A percentile compares a stretch with the other conserved stretches of the same genome.
Conservation (phyloP, 176 grass and related monocot species). For the Eleusine indica region DNA sequence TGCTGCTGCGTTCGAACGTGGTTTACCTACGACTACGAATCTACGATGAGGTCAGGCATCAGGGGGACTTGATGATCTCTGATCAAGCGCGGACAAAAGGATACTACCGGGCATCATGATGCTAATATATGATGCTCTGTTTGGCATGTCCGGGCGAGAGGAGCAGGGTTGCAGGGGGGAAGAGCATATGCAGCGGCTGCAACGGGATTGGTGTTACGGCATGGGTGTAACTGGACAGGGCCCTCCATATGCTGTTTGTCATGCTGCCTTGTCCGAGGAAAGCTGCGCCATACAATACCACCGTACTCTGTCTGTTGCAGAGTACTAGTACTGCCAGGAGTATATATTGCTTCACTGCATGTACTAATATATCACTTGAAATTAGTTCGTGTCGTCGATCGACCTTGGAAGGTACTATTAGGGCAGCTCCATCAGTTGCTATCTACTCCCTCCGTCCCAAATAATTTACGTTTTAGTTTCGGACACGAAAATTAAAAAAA, state of each 20-base stretch:
- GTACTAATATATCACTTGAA: too few species aligned
- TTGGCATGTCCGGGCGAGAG: constrained; percentile 25
- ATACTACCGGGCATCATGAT: neutral
- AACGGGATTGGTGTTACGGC: constrained; percentile 36
- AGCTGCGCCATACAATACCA: neutral
- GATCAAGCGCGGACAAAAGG: neutral
- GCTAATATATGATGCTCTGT: too few species aligned
- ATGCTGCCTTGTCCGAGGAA: constrained; percentile 37
- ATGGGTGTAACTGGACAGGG: constrained; percentile 21
- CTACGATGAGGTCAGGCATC: neutral
- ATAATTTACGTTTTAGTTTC: too few species aligned
- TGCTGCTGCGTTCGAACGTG: neutral
- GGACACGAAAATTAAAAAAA: too few species aligned
- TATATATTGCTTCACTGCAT: too few species aligned
- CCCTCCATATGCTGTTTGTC: constrained; percentile 53
- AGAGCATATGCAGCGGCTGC: neutral
- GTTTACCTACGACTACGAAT: neutral
- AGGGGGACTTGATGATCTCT: neutral
- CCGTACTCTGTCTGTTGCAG: too few species aligned
- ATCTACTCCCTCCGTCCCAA: too few species aligned
- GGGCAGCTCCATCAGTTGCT: too few species aligned
- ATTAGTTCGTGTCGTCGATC: too few species aligned
- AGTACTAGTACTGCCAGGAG: too few species aligned
- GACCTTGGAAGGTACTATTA: too few species aligned
- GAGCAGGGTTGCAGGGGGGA: neutral